Base-by-base conservation (phyloP, 164 flowering plant species). In the Kalanchoe fedtschenkoi region DNA sequence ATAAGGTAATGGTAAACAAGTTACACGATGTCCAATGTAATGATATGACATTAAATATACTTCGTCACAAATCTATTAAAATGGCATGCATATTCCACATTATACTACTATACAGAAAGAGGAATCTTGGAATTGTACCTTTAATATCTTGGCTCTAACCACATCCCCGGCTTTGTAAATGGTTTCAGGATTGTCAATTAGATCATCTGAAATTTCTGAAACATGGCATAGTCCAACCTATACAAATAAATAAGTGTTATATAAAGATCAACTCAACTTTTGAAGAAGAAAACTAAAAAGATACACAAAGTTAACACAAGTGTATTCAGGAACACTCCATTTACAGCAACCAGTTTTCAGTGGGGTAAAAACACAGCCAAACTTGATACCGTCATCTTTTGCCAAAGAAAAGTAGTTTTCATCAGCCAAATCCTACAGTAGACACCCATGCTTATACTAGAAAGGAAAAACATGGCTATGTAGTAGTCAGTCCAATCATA, bases 171-270 rank as follows among this genome's bases (percentile, higher is more conserved):
- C 86, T 75, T 63, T 81, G 68, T 78, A 87, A 65, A 72, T 78
- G 16, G 76, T 51, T 59, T 80, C 91, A 65, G 84, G 73, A 64
- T 77, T 74, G 43, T 75, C 87, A 64, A 75, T 60, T 51, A 38
- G 77, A 57, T 77, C 81, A 72, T 88, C 97, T 42, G 85, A 77
- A 61, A 93, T 70, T 80, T 93, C 88, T 43, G 99, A 90, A 14
- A 81, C 66, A 72, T 93, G 99, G 75, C 97, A 93, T 32, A 93
- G 68, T 53, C 99, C 99, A 81, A 87, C 95, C 97, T 91, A 67
- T 60, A 35, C 58, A 66, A 61, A 55, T 24, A 44, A 72, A 59
- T 42, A 58, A 29, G 2, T 14, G 6, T 21, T 33, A 14, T 4
- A 33, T 8, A 38, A 17, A 6, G 22, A 16, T 51, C 58, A 58